Base-by-base conservation (phyloP, 495 filamentous ascomycete genomes). In the Cercophora newfieldiana region DNA sequence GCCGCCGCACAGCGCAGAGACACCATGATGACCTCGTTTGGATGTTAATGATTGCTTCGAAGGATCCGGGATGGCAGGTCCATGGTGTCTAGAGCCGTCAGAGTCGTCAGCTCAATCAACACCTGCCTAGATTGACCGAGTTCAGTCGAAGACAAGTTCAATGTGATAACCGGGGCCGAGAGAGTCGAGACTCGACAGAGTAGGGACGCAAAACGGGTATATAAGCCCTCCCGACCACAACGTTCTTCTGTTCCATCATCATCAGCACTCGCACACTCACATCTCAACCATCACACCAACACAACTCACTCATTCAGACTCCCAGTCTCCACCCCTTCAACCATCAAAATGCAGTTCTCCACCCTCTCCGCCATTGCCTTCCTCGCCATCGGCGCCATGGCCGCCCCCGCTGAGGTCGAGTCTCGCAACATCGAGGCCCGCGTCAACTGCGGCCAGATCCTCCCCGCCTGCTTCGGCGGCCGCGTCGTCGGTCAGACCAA, bases 341-440 rank as follows among this genome's bases (percentile, higher is more conserved):
- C 30, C 26, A 28, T 60, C 49, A 64, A 64, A 3, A 64, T 64
- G 61, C 61, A 64, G 51, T 64, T 64, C 61, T 57, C 29, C 29
- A 31, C 51, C 28, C 19, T 64, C 61, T 26, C 51, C 61, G 3
- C 47, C 51, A 0, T 64, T 12, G 61, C 61, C 28, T 26, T 64
- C 61, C 24, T 64, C 22, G 51, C 51, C 54, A 47, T 50, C 54
- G 54, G 63, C 37, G 54, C 63, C 63, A 8, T 59, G 3, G 63
- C 63, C 63, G 24, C 30, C 5, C 63, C 63, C 31, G 49, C 19
- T 33, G 28, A 29, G 8, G 25, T 55, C 25, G 47, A 58, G 24
- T 25, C 48, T 25, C 14, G 18, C 24, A 22, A 49, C 31, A 18
- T 65, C 24, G 53, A 59, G 53, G 63, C 54, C 26, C 63, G 63